A percentile compares a stretch with the other conserved stretches of the same genome.
phyloP scores from a whole-genome alignment of 2,329 filamentous ascomycete species.

The Diplodia sapinea region DNA sequence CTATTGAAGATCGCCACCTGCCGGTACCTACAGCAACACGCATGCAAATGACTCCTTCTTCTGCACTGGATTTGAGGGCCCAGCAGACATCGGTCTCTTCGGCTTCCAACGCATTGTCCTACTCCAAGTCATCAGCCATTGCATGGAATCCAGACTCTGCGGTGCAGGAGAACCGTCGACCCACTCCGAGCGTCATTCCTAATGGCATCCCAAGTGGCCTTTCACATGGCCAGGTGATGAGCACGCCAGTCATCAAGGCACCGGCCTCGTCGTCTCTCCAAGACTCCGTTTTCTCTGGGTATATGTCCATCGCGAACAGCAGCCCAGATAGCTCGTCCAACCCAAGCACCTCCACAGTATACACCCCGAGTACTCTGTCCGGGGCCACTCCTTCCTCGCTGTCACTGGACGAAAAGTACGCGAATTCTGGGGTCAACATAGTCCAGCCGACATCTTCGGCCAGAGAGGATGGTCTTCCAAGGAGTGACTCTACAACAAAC shows the following conservation, averaged over 20 bases:
- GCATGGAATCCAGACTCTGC: constrained; percentile 36
- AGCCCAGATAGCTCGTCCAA: constrained; percentile 19
- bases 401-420: constrained; percentile 13
- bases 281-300: constrained; percentile 1
- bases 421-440: not conserved
- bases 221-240: constrained; percentile 4
- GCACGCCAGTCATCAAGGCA: not conserved
- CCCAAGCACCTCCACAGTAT: constrained; percentile 18
- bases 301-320: constrained; percentile 10
- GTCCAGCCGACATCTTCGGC: not conserved
- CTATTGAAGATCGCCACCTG: constrained; percentile 25
- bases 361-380: constrained; percentile 26
- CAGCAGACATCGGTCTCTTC: constrained; percentile 17
- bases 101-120: constrained; percentile 26
- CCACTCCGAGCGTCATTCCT: not conserved
- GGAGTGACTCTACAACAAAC: constrained; percentile 43
- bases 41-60: constrained; percentile 7
- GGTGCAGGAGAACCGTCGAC: constrained; percentile 1
- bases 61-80: constrained; percentile 7
- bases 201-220: not conserved
- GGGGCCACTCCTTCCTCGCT: constrained; percentile 8
- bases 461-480: constrained; percentile 30
- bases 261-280: not conserved
- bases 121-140: constrained; percentile 36
- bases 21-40: constrained; percentile 27